Evolutionary conservation across 2,329 filamentous ascomycete genomes (phyloP), one percentile per base, ranked within the genome.

Genomic region (Sphaerostilbella broomeana): DNA sequence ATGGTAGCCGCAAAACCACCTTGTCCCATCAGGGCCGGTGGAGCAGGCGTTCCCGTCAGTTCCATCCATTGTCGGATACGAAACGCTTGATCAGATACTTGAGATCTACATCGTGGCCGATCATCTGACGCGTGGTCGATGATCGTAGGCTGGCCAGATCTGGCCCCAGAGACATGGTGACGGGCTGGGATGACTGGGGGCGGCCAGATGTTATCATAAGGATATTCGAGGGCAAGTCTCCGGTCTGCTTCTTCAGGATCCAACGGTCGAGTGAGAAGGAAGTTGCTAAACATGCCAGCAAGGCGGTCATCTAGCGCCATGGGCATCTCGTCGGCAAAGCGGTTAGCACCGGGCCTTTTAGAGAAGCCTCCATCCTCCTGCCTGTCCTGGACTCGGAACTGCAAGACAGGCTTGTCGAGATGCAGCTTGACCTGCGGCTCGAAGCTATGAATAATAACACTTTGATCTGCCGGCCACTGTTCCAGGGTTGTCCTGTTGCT

Each of bases 61-160:
- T 87, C 77, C 57, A 87, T 76, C 85, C 85, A 92, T 45, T 80
- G 77, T 27, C 82, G 73, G 21, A 94, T 71, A 6, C 84, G 73
- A 54, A 95, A 95, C 0, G 77, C 77, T 12, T 72, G 69, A 33
- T 86, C 73, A 4, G 79, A 86, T 12, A 86, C 69, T 42, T 89
- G 73, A 3, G 61, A 62, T 5, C 77, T 66, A 3, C 56, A 60
- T 9, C 59, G 61, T 4, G 84, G 77, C 27, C 59, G 46, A 26
- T 60, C 47, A 26, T 54, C 36, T n/a, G 55, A 49, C 21, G 58
- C 46, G 26, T 60, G 41, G 34, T 49, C 25, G 30, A 52, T 24
- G 35, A 52, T 40, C 28, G 49, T 44, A n/a, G n/a, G n/a, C 37
- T 51, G 32, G 35, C 57, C 51, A 17, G 50, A 48, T 30, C 51